Percentiles rank a stretch among this genome's conserved stretches.
Conservation (phyloP, 2,329 filamentous ascomycete genomes). For the Talaromyces sp. region DNA sequence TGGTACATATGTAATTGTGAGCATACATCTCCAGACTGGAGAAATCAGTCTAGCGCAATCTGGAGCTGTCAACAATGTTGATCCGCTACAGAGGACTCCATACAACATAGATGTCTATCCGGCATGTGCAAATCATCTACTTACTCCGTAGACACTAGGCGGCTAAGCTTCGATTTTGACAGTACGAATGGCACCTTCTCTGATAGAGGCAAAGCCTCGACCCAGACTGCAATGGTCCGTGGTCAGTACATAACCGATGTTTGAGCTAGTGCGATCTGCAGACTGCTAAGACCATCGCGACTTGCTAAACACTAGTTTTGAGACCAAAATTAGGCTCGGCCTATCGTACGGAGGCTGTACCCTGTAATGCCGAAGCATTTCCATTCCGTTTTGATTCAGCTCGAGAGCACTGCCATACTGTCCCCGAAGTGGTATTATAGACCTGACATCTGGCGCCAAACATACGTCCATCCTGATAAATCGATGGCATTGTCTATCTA, state of each 20-base stretch:
- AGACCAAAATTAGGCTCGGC: slow-evolving; percentile 14
- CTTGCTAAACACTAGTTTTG: not conserved
- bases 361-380: slow-evolving; percentile 4
- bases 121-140: not conserved
- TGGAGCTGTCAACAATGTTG: not conserved
- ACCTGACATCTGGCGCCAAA: not conserved
- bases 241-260: not conserved
- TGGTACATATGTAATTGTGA: no score
- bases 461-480: not conserved
- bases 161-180: not conserved
- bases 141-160: not conserved
- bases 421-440: not conserved
- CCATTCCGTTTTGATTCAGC: not conserved
- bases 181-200: not conserved
- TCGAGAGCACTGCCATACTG: not conserved
- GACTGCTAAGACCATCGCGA: not conserved
- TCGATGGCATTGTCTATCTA: not conserved
- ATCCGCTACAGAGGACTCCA: not conserved
- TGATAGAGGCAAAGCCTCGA: not conserved
- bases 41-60: not conserved
- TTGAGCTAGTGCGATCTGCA: slow-evolving; percentile 1
- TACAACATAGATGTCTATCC: not conserved
- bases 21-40: not conserved
- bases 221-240: not conserved
- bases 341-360: slow-evolving; percentile 3